phyloP scores from a whole-genome alignment of 2,329 filamentous ascomycete species.

The Escovopsis sp. region DNA sequence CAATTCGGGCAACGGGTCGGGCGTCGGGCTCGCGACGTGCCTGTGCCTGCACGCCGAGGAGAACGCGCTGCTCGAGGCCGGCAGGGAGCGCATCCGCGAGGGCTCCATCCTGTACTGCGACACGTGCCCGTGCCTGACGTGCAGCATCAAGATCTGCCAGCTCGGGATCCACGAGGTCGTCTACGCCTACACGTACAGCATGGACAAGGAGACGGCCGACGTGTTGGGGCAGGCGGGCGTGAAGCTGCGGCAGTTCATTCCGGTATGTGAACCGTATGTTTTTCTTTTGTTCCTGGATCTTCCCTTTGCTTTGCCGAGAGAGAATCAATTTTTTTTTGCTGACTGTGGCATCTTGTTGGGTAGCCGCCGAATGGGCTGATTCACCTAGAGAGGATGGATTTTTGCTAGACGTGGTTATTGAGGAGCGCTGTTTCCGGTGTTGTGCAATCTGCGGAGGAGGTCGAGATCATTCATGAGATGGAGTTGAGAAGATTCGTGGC shows the following conservation, averaged over 20 bases:
- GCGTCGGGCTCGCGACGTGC: slow-evolving; percentile 68
- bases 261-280: slow-evolving; percentile 37
- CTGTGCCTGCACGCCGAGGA: slow-evolving; percentile 97
- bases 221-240: slow-evolving; percentile 79
- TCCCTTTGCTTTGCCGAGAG: too few species aligned
- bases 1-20: slow-evolving; percentile 57
- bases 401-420: slow-evolving; percentile 13
- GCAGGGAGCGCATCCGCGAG: slow-evolving; percentile 73
- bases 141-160: slow-evolving; percentile 96
- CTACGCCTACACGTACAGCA: slow-evolving; percentile 85
- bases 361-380: slow-evolving; percentile 51
- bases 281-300: not conserved
- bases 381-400: slow-evolving; percentile 40
- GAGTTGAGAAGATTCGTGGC: too few species aligned
- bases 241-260: slow-evolving; percentile 71
- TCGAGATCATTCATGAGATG: too few species aligned
- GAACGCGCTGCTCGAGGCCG: slow-evolving; percentile 89
- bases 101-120: slow-evolving; percentile 83
- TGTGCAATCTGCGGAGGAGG: too few species aligned
- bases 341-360: not conserved
- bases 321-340: slow-evolving; percentile 6
- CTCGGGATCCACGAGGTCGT: slow-evolving; percentile 93
- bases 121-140: slow-evolving; percentile 92
- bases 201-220: slow-evolving; percentile 71
- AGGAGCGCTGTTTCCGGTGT: too few species aligned